Evolutionary conservation across 2,329 filamentous ascomycete species (phyloP), one percentile per base, ranked within the genome.

Genomic region (Alternaria conjuncta): DNA sequence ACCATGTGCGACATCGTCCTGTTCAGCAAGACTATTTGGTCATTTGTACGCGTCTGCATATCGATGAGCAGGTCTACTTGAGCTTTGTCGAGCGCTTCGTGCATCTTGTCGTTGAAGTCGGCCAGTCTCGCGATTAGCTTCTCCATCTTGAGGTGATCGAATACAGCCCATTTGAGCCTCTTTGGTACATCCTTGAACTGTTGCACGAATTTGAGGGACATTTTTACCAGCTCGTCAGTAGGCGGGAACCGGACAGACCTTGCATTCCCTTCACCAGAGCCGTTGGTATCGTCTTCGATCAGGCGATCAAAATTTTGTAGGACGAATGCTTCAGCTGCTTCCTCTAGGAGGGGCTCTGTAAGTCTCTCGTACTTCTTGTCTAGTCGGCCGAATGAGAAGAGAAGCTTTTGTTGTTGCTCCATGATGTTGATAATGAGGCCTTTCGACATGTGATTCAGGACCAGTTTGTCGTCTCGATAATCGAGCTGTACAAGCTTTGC

Each of bases 11-110:
- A 72, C 36, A 81, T 69, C 23, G 68, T 77, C 57, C 68, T 68
- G 57, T 80, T 80, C 7, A 81, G 66, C 47, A 79, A 71, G 44
- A 81, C 71, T 30, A 81, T 79, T 49, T 79, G 75, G 53, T 78
- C 78, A 25, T 79, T 70, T 1, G 78, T 79, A 13, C 76, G 72
- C 2, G 64, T 73, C 41, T 80, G 78, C 63, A 76, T 73, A 26
- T 69, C 61, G 5, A 71, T 46, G 2, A 80, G 71, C 9, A 60
- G 67, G 11, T 78, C 66, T 21, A 78, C 65, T 32, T 80, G 77
- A 6, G 66, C 63, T 6, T 67, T 58, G 36, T 75, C 77, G 23
- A 81, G 71, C 43, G 79, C 72, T 13, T 77, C 75, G 5, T 73
- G 66, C 71, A 81, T 75, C 57, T 76, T 79, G 63, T 79, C 72